phyloP scores from a whole-genome alignment of 345 rosid species.

The Draba incana region DNA sequence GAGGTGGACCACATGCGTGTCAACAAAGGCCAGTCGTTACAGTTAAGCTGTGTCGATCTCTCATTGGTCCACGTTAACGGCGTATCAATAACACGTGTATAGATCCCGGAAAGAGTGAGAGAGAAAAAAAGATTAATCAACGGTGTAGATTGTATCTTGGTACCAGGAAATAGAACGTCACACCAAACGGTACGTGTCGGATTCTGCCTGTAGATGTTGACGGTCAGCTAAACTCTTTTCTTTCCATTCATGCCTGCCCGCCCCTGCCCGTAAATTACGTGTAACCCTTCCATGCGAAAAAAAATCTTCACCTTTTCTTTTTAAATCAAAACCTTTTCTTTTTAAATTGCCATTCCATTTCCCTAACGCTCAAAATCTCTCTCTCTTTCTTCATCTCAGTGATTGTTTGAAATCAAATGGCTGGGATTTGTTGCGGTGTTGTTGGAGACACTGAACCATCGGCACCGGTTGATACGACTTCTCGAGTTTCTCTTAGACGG shows the following conservation, averaged over 20 bases:
- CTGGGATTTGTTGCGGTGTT: conserved; percentile 79
- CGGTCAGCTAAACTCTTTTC: conserved; percentile 54
- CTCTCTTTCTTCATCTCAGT: conserved; percentile 5
- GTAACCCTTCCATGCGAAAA: conserved; percentile 65
- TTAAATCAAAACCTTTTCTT: conserved; percentile 26
- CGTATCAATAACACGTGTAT: conserved; percentile 49
- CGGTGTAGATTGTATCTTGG: conserved; percentile 60
- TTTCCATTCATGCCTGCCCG: conserved; percentile 32
- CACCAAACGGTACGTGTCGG: conserved; percentile 72
- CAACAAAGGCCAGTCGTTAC: conserved; percentile 49
- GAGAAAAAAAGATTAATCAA: conserved; percentile 37
- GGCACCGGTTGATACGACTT: conserved; percentile 52
- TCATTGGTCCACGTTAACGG: conserved; percentile 63
- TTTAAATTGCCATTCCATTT: conserved; percentile 32
- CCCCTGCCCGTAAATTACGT: conserved; percentile 54
- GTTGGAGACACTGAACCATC: conserved; percentile 68
- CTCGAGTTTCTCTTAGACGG: conserved; percentile 57
- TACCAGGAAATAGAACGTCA: conserved; percentile 65
- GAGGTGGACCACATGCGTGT: conserved; percentile 83
- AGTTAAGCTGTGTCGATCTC: conserved; percentile 33
- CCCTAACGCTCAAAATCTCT: background rate
- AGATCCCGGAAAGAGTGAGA: background rate
- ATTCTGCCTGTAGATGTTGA: conserved; percentile 64
- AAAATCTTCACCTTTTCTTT: conserved; percentile 21
- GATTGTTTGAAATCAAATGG: conserved; percentile 47